Conservation (phyloP, 371 early-diverging fungal species). For the Cokeromyces recurvatus region DNA sequence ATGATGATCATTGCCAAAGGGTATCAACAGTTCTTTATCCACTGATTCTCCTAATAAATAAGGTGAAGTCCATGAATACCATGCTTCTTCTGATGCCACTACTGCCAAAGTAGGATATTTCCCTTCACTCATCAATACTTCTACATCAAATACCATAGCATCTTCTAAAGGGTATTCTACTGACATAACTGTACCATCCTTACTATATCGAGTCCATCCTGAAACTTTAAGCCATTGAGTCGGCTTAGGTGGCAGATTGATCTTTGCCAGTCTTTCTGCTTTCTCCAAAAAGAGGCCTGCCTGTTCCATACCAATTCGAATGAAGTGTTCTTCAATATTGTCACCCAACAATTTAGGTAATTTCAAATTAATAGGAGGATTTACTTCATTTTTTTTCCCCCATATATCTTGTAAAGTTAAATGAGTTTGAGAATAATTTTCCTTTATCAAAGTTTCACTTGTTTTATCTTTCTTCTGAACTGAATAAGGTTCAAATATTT, state of each 20-base stretch:
- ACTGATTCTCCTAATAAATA: constrained; percentile 39
- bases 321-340: constrained; percentile 81
- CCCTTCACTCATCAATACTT: constrained; percentile 64
- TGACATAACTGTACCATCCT: constrained; percentile 25
- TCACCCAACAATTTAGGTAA: constrained; percentile 54
- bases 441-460: constrained; percentile 8
- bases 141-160: constrained; percentile 86
- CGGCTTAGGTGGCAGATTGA: constrained; percentile 51
- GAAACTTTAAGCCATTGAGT: constrained; percentile 51
- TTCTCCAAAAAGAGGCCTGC: constrained; percentile 49
- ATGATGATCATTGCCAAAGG: constrained; percentile 36
- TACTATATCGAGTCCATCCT: constrained; percentile 87
- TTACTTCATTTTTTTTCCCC: constrained; percentile 56
- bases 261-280: constrained; percentile 48
- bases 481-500: constrained; percentile 26
- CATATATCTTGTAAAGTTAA: constrained; percentile 59
- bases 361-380: constrained; percentile 34
- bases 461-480: constrained; percentile 8
- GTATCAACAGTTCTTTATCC: constrained; percentile 57
- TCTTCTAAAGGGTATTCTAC: constrained; percentile 63
- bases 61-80: constrained; percentile 96
- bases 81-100: constrained; percentile 69
- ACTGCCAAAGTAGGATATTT: constrained; percentile 81
- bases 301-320: constrained; percentile 63
- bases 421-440: constrained; percentile 50